These are phyloP conservation scores for Erodium texanum DNA, from an alignment of 441 rosid genomes.

Conservation along the genomic window DNA sequence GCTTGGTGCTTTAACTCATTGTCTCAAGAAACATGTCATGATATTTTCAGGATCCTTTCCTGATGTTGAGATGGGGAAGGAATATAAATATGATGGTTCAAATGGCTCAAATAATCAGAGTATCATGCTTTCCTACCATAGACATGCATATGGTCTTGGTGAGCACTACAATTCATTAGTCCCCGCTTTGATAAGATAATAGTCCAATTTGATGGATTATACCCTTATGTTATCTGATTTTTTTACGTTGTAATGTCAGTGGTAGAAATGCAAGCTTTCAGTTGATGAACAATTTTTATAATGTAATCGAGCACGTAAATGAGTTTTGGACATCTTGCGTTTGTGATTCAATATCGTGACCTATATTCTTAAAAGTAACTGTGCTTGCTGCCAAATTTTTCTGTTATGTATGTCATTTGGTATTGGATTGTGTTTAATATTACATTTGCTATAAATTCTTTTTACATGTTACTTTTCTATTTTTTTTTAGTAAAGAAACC, in stretches of 20 bases:
- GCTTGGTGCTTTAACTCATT: slow-evolving; percentile 74
- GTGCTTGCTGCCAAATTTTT: background rate
- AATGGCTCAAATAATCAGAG: slow-evolving; percentile 17
- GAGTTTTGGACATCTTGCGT: background rate
- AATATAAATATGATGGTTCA: slow-evolving; percentile 41
- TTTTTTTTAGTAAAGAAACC: no score
- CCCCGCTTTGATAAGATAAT: background rate
- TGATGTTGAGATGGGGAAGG: slow-evolving; percentile 92
- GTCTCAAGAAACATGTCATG: slow-evolving; percentile 54
- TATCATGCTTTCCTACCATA: background rate
- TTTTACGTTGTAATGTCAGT: background rate
- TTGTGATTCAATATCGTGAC: background rate
- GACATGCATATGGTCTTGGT: slow-evolving; percentile 5
- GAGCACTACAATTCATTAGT: slow-evolving; percentile 1
- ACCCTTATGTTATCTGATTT: background rate
- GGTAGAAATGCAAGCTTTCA: background rate
- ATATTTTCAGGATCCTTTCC: slow-evolving; percentile 80
- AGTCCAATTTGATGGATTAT: background rate
- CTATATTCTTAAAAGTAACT: background rate
- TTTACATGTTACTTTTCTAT: background rate
- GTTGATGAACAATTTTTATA: background rate
- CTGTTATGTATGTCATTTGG: background rate
- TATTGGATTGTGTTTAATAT: background rate
- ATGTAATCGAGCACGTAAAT: background rate
- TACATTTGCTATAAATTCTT: background rate